phyloP scores from a whole-genome alignment of 2,329 filamentous ascomycete species.

The Sporothrix humicola region DNA sequence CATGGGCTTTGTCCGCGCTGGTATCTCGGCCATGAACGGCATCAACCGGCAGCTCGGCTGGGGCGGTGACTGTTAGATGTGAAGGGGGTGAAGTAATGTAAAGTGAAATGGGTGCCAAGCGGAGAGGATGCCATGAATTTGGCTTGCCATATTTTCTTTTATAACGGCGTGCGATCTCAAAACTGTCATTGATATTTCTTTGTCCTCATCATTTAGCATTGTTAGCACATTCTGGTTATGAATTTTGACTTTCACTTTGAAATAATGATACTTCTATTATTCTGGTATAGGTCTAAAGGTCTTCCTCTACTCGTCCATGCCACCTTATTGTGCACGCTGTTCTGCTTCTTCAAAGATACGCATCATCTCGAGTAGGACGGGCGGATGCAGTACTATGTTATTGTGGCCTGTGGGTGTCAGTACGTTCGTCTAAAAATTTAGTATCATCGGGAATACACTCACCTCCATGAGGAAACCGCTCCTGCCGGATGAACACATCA shows the following conservation, averaged over 20 bases:
- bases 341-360: slow-evolving; percentile 62
- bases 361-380: slow-evolving; percentile 68
- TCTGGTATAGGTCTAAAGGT: neutral
- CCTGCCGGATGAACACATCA: slow-evolving; percentile 58
- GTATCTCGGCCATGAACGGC: slow-evolving; percentile 57
- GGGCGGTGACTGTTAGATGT: slow-evolving; percentile 47
- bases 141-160: neutral
- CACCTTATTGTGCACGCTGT: neutral
- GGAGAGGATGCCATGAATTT: neutral
- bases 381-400: slow-evolving; percentile 67
- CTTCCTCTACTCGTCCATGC: neutral
- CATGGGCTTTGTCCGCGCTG: slow-evolving; percentile 53
- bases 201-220: neutral
- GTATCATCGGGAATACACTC: slow-evolving; percentile 40
- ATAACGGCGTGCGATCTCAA: neutral
- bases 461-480: slow-evolving; percentile 62
- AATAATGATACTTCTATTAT: neutral
- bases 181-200: neutral
- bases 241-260: neutral
- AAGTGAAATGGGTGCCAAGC: neutral
- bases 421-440: no score
- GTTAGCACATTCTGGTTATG: neutral
- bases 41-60: slow-evolving; percentile 62
- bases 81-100: neutral
- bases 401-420: slow-evolving; percentile 64